These are phyloP conservation scores for Backusella sp. DNA, from an alignment of 192 early-diverging fungal genomes.

Conservation along the genomic window DNA sequence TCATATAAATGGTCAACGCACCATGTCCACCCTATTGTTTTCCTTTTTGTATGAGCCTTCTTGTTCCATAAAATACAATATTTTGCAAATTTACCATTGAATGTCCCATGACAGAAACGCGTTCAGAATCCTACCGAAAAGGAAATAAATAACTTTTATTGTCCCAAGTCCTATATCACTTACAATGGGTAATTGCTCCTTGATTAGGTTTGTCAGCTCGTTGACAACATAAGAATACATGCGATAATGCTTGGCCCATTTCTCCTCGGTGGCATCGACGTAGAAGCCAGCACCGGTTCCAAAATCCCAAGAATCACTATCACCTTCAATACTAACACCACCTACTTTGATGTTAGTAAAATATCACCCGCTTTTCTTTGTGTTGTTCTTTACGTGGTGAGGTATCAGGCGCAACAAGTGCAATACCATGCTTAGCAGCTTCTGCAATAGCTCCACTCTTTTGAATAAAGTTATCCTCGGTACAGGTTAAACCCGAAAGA, in stretches of 20 bases:
- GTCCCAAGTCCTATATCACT: slow-evolving; percentile 8
- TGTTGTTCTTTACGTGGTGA: slow-evolving; percentile 60
- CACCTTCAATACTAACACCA: slow-evolving; percentile 64
- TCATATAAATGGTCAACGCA: slow-evolving; percentile 73
- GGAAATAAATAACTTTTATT: neutral
- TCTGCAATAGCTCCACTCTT: slow-evolving; percentile 73
- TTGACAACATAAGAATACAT: slow-evolving; percentile 84
- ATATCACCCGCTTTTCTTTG: neutral
- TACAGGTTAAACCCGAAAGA: slow-evolving; percentile 81
- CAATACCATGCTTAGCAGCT: slow-evolving; percentile 67
- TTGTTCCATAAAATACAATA: neutral
- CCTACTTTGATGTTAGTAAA: slow-evolving; percentile 27
- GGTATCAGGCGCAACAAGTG: slow-evolving; percentile 83
- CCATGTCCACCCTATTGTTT: slow-evolving; percentile 78
- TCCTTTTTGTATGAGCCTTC: neutral
- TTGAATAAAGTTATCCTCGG: slow-evolving; percentile 87
- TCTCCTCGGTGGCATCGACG: slow-evolving; percentile 73
- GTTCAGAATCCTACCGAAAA: slow-evolving; percentile 21
- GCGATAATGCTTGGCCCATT: slow-evolving; percentile 72
- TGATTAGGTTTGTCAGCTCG: slow-evolving; percentile 67
- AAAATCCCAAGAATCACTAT: slow-evolving; percentile 68
- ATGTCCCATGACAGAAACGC: slow-evolving; percentile 68
- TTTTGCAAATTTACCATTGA: slow-evolving; percentile 50
- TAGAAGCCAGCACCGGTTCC: slow-evolving; percentile 70
- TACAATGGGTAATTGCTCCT: slow-evolving; percentile 58